Evolutionary conservation across 2,329 filamentous ascomycete genomes (phyloP), one percentile per base, ranked within the genome.

Genomic region (Colletotrichum tropicale): DNA sequence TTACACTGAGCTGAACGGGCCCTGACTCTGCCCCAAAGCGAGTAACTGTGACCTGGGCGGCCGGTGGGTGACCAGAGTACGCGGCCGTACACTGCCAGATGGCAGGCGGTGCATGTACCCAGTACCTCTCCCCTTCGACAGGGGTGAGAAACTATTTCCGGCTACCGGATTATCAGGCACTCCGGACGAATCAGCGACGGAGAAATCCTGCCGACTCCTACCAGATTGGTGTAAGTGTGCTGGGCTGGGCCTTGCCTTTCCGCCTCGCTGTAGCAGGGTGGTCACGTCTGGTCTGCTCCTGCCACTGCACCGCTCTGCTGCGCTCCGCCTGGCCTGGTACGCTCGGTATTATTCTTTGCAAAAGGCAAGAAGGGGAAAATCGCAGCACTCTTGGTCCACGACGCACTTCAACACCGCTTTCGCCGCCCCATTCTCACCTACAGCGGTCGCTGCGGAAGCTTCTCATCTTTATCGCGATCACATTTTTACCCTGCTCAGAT

Each of bases 211-310:
- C 72, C 74, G 76, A 73, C 66, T 75, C 76, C 66, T 72, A 79
- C 81, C 70, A 76, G 81, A 82, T 74, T n/a, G 78, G 81, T 77
- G 80, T 82, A 83, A 75, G 74, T 75, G 74, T 74, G 70, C 73
- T 75, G 70, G 74, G 74, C 74, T 76, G 74, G 74, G 74, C 70
- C 70, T 76, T 76, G 74, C 74, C 74, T 76, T 66, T 76, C 74
- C 70, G 74, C 74, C 74, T 76, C 70, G 74, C 65, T 73, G 70
- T 73, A 69, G 74, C 70, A 76, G 74, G 74, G 74, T 76, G 70
- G 74, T 76, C 70, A 76, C 74, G 74, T 76, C 70, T 69, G 73
- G 74, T 76, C 70, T 69, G 73, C 70, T 74, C 70, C 70, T 74
- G 70, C 70, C 70, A 65, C 64, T 76, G 74, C 38, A 48, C 38